Percentiles rank a stretch among this genome's conserved stretches.
phyloP scores from a whole-genome alignment of 2,329 filamentous ascomycete species.

The Helotiales sp. region DNA sequence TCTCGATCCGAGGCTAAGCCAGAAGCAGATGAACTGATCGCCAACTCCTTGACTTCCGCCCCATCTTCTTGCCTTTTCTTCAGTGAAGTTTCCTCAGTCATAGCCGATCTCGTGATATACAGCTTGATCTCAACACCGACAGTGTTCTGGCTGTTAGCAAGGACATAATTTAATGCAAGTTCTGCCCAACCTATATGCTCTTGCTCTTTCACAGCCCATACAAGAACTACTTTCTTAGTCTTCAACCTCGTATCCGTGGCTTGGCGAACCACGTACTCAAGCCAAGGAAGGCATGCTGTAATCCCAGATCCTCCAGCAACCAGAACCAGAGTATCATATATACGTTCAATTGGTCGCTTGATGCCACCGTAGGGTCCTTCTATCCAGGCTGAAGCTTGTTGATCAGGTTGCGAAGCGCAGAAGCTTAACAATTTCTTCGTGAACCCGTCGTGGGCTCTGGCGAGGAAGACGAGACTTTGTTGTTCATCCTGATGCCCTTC shows the following conservation, averaged over 20 bases:
- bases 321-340: conserved; percentile 24
- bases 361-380: conserved; percentile 34
- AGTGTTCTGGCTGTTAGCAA: neutral
- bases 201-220: conserved; percentile 21
- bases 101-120: neutral
- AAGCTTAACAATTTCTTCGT: conserved; percentile 15
- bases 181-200: conserved; percentile 1
- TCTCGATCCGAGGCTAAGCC: neutral
- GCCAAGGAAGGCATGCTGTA: conserved; percentile 19
- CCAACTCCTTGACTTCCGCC: neutral
- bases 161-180: neutral
- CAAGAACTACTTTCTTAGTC: conserved; percentile 8
- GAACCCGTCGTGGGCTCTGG: conserved; percentile 30
- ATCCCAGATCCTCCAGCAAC: conserved; percentile 27
- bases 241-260: neutral
- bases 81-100: neutral
- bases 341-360: conserved; percentile 4
- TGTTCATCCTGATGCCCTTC: conserved; percentile 6
- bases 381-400: conserved; percentile 21
- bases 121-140: neutral
- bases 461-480: conserved; percentile 26
- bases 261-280: conserved; percentile 12
- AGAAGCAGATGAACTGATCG: neutral
- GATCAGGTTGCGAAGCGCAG: neutral
- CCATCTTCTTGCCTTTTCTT: too few relatives aligned